These are phyloP conservation scores for Grigorovia transvaalensis DNA, from an alignment of 805 yeast species.

Conservation along the genomic window DNA sequence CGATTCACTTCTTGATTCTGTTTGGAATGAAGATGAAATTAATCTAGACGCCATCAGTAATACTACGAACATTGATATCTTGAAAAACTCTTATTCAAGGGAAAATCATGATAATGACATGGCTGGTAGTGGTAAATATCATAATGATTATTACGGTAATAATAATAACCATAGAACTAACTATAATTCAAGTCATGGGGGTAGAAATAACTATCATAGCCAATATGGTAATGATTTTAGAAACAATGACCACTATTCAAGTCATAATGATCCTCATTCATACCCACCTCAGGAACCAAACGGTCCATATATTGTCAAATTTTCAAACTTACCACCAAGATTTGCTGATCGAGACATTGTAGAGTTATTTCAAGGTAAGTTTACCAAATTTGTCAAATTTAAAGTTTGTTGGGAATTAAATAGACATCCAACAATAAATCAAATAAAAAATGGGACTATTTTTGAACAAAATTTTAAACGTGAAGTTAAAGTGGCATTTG, in stretches of 20 bases:
- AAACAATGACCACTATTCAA: neutral
- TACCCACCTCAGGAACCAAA: constrained; percentile 6
- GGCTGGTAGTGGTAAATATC: neutral
- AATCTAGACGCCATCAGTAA: constrained; percentile 26
- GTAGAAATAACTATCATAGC: neutral
- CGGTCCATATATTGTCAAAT: constrained; percentile 59
- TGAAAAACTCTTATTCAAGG: constrained; percentile 10
- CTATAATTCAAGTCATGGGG: neutral
- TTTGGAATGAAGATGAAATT: constrained; percentile 28
- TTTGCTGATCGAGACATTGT: constrained; percentile 40
- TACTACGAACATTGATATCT: constrained; percentile 23
- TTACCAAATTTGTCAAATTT: constrained; percentile 45
- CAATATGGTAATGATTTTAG: neutral
- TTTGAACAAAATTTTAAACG: constrained; percentile 52
- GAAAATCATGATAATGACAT: neutral
- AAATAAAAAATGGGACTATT: constrained; percentile 40
- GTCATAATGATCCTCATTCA: constrained; percentile 8
- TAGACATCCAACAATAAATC: constrained; percentile 56
- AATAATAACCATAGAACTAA: neutral
- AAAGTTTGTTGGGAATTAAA: constrained; percentile 53
- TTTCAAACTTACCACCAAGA: constrained; percentile 48
- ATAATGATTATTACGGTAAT: neutral
- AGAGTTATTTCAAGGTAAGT: constrained; percentile 55
- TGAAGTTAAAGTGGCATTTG: constrained; percentile 31
- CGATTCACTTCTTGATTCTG: constrained; percentile 30